phyloP scores from a whole-genome alignment of 371 early-diverging fungal species.

The Conidiobolus incongruus region DNA sequence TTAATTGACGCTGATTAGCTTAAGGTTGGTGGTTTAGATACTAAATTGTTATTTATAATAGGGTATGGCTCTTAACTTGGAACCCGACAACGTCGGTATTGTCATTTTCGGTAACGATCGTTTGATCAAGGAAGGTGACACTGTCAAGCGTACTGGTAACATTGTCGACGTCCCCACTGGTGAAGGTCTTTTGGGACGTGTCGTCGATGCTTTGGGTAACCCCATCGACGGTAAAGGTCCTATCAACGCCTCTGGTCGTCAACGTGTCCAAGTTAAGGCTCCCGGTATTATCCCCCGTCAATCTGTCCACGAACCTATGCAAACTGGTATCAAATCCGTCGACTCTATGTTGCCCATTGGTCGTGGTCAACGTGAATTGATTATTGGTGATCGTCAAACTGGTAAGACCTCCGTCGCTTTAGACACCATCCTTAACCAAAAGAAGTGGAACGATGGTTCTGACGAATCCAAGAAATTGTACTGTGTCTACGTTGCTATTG shows the following conservation, averaged over 20 bases:
- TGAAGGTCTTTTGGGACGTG: slow-evolving; percentile 79
- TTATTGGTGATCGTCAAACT: slow-evolving; percentile 95
- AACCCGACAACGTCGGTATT: slow-evolving; percentile 94
- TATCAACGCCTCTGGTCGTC: slow-evolving; percentile 46
- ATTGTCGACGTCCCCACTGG: slow-evolving; percentile 93
- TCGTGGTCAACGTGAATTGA: slow-evolving; percentile 96
- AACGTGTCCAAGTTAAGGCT: slow-evolving; percentile 89
- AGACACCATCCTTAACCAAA: slow-evolving; percentile 91
- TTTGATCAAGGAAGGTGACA: slow-evolving; percentile 91
- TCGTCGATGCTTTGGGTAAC: slow-evolving; percentile 91
- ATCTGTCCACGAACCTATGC: slow-evolving; percentile 94
- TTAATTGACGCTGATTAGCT: neutral
- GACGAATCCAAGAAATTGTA: slow-evolving; percentile 82
- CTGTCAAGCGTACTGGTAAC: slow-evolving; percentile 87
- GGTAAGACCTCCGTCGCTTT: slow-evolving; percentile 92
- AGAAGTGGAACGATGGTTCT: slow-evolving; percentile 73
- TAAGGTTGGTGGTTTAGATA: neutral
- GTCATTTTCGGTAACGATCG: slow-evolving; percentile 97
- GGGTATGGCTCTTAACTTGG: slow-evolving; percentile 96
- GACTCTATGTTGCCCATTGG: slow-evolving; percentile 97
- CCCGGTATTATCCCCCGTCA: slow-evolving; percentile 94
- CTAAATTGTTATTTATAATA: slow-evolving; percentile 8
- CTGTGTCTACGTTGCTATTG: slow-evolving; percentile 92
- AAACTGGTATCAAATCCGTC: slow-evolving; percentile 94
- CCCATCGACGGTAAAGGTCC: slow-evolving; percentile 96